Evolutionary conservation across 768 basidiomycete genomes (phyloP).

Genomic region (Baorangia bicolor): DNA sequence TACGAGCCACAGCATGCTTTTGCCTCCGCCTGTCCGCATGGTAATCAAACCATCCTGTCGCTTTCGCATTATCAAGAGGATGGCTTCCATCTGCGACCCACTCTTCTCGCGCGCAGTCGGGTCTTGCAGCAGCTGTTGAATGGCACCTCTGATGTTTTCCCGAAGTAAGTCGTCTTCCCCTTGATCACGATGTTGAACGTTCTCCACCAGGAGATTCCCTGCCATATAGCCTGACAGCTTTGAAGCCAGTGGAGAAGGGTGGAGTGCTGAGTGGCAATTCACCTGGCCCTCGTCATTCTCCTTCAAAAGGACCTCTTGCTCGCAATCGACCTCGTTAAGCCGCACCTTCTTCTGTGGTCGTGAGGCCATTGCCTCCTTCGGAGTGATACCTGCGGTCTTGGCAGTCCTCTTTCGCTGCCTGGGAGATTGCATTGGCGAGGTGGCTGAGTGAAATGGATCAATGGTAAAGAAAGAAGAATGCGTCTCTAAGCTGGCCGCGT

Average conservation of each 20-base stretch:
- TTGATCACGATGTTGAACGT: not conserved
- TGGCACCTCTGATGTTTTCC: not conserved
- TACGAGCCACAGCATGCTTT: no score
- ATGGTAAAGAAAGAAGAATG: not conserved
- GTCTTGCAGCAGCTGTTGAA: not conserved
- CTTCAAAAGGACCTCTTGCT: not conserved
- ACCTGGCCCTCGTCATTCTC: not conserved
- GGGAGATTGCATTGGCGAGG: not conserved
- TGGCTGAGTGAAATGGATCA: not conserved
- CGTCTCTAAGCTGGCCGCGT: not conserved
- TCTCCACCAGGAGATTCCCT: not conserved
- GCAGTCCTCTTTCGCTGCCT: no score
- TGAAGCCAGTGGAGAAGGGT: not conserved
- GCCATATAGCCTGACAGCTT: not conserved
- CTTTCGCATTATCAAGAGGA: not conserved
- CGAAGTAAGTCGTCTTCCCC: not conserved
- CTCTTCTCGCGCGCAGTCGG: not conserved
- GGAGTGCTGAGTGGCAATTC: not conserved
- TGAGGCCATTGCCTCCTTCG: no score
- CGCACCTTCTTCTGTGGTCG: not conserved
- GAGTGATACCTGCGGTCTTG: no score
- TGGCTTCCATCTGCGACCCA: not conserved
- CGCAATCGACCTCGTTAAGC: not conserved
- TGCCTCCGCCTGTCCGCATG: constrained; percentile 5
- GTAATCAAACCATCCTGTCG: constrained; percentile 3